A percentile compares a stretch with the other conserved stretches of the same genome.
Conservation (phyloP, 768 basidiomycete genomes). For the Hortiboletus flavorubellus region DNA sequence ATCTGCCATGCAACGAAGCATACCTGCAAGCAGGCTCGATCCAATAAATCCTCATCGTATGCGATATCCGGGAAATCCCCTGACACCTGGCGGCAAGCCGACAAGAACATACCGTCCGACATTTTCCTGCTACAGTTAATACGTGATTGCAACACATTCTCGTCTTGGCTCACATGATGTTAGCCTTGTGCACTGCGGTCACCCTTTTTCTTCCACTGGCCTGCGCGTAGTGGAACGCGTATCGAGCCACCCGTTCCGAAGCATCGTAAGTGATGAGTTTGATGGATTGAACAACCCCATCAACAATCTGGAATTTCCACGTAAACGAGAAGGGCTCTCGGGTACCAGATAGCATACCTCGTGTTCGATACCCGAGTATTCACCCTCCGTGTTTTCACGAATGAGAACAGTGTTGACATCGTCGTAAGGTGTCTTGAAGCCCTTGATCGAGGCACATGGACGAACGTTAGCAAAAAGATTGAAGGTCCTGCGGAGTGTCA, state of each 20-base stretch:
- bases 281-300: conserved; percentile 98
- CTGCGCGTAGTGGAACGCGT: conserved; percentile 98
- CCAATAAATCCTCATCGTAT: conserved; percentile 96
- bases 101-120: conserved; percentile 99
- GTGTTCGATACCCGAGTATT: conserved; percentile 99
- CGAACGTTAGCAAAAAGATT: conserved; percentile 98
- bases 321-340: conserved; percentile 10
- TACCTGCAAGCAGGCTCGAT: conserved; percentile 93
- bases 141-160: conserved; percentile 1
- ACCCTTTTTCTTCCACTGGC: conserved; percentile 84
- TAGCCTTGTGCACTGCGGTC: conserved; percentile 99
- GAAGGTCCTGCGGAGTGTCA: conserved; percentile 96
- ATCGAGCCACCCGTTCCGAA: conserved; percentile 96
- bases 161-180: conserved; percentile 78
- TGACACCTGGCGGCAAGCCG: conserved; percentile 93
- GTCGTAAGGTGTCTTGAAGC: conserved; percentile 98
- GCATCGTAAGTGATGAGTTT: conserved; percentile 99
- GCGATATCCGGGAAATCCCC: conserved; percentile 91
- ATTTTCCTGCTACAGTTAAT: conserved; percentile 73
- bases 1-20: conserved; percentile 10
- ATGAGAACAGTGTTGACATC: conserved; percentile 98
- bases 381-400: conserved; percentile 99
- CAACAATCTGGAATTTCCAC: conserved; percentile 62
- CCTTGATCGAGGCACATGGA: conserved; percentile 92
- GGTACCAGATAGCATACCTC: conserved; percentile 54